Evolutionary conservation across 148 eudicot genomes (phyloP), one percentile per base, ranked within the genome.

Genomic region (Rhododendron vialii): DNA sequence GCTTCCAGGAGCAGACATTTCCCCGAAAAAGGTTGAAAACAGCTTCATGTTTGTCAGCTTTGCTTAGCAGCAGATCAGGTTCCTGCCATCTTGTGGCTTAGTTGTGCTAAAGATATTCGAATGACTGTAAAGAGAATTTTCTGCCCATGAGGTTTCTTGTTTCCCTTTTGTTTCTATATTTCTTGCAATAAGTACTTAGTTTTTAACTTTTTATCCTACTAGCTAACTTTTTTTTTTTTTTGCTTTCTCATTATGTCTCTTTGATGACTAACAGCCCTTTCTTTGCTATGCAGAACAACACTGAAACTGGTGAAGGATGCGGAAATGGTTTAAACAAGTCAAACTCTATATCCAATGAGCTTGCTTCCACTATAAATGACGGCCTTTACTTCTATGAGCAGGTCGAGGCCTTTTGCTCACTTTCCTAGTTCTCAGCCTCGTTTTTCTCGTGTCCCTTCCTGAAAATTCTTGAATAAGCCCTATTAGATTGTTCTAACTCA

Each of bases 331-430:
- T 83, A 55, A 90, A 89, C 82, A 92, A 90, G 81, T 83, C 95
- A 30, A 91, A 95, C 84, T 82, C 90, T 74, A 88, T 94, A 61
- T 89, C 98, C 24, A 90, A 87, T 75, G 99, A 95, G 95, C 94
- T 91, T 84, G 99, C 98, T 87, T 93, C 95, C 83, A 91, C 93
- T 74, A 93, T 97, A 87, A 95, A 95, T 81, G 99, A 96, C 43
- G 98, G 98, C 82, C 98, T 96, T 85, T 93, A 93, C 91, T 94
- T 88, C 88, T 95, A 94, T 89, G 99, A 97, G 92, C 99, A 96
- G 98, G 99, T 97, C 87, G 87, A 73, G 71, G 77, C 55, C n/a
- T 41, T 41, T 43, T 88, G 65, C 75, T 80, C 48, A 30, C 67
- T 24, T 48, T 71, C n/a, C 79, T 63, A 47, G 35, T 79, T 26